A percentile compares a stretch with the other conserved stretches of the same genome.
Evolutionary conservation across 1,284 basidiomycete genomes (phyloP).

Genomic region (Pseudozyma tsukubaensis): DNA sequence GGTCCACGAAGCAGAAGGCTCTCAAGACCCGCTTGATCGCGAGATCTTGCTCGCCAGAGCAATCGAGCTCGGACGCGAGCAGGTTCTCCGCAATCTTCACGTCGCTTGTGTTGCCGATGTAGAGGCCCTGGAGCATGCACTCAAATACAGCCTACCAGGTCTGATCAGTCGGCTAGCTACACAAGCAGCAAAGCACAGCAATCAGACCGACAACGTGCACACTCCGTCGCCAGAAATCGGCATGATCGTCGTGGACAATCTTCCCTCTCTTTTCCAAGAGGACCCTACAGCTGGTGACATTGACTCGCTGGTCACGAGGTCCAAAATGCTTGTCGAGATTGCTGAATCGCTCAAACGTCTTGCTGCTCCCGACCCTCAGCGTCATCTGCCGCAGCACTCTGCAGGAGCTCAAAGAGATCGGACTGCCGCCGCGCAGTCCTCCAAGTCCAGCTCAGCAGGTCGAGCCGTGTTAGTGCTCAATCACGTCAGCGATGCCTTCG

Average conservation of each 20-base stretch:
- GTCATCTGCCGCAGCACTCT: too few species aligned
- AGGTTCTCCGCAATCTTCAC: conserved; percentile 35
- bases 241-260: conserved; percentile 53
- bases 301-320: conserved; percentile 34
- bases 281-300: conserved; percentile 36
- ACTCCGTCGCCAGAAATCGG: conserved; percentile 14
- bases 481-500: conserved; percentile 61
- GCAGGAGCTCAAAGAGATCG: background rate
- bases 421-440: too few species aligned
- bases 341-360: conserved; percentile 46
- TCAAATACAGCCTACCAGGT: conserved; percentile 57
- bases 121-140: conserved; percentile 50
- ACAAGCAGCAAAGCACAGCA: background rate
- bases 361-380: conserved; percentile 2
- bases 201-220: background rate
- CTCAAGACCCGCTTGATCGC: conserved; percentile 4
- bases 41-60: conserved; percentile 13
- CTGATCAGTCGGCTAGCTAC: conserved; percentile 17
- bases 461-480: conserved; percentile 52
- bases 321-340: conserved; percentile 40
- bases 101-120: conserved; percentile 42
- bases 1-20: background rate
- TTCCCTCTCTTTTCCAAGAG: conserved; percentile 57
- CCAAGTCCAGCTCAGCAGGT: background rate
- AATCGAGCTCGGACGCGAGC: conserved; percentile 20